A percentile compares a stretch with the other conserved stretches of the same genome.
phyloP scores from a whole-genome alignment of 1,284 basidiomycete genomes.

The Ustilago tritici region DNA sequence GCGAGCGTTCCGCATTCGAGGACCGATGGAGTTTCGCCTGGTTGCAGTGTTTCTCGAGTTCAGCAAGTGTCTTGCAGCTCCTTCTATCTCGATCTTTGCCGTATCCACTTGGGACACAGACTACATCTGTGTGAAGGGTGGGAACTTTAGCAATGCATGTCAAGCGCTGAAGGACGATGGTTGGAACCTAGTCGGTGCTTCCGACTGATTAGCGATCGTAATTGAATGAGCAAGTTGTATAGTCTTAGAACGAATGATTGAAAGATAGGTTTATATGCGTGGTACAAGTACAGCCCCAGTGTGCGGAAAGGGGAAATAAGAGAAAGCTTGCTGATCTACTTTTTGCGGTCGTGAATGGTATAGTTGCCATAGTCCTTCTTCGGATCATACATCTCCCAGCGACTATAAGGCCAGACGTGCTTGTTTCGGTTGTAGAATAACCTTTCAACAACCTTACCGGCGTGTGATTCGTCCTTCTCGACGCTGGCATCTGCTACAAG shows the following conservation, averaged over 20 bases:
- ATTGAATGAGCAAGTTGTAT: not conserved
- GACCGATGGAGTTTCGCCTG: slow-evolving; percentile 47
- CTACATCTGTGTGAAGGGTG: slow-evolving; percentile 44
- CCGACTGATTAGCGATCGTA: slow-evolving; percentile 1
- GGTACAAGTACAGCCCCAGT: slow-evolving; percentile 11
- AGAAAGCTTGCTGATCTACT: not conserved
- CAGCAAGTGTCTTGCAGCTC: slow-evolving; percentile 33
- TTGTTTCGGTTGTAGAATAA: slow-evolving; percentile 96
- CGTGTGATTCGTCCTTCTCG: slow-evolving; percentile 98
- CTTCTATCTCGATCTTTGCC: slow-evolving; percentile 43
- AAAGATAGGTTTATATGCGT: not conserved
- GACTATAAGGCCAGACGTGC: slow-evolving; percentile 89
- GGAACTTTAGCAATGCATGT: slow-evolving; percentile 20
- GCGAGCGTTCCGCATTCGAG: slow-evolving; percentile 41
- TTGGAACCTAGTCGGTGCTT: slow-evolving; percentile 32
- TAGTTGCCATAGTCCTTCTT: slow-evolving; percentile 64
- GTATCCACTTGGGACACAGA: slow-evolving; percentile 50
- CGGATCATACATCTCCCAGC: slow-evolving; percentile 67
- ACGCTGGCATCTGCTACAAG: slow-evolving; percentile 92
- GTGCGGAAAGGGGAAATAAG: not conserved
- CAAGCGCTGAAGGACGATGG: slow-evolving; percentile 30
- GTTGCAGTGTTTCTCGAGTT: slow-evolving; percentile 45
- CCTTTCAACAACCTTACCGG: slow-evolving; percentile 94
- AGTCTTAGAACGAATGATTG: not conserved
- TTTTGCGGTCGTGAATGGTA: slow-evolving; percentile 56